Conservation (phyloP, 176 grass and related monocot genomes). For the Canna indica region DNA sequence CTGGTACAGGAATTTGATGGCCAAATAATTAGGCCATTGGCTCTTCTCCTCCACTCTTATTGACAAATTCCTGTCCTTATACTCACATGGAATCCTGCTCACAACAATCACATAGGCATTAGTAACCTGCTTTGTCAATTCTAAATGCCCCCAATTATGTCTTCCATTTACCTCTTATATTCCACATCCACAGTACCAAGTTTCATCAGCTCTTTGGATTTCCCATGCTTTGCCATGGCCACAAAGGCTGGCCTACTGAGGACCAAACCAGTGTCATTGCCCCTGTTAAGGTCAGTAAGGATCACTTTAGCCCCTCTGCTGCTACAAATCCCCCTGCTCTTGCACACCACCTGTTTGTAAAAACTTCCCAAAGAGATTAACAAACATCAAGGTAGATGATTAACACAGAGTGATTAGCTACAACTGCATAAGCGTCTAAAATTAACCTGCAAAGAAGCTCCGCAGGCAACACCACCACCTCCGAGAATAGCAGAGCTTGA, state of each 20-base stretch:
- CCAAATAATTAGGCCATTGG: slow-evolving; percentile 29
- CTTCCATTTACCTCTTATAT: slow-evolving; percentile 57
- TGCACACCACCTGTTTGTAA: slow-evolving; percentile 56
- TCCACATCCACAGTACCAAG: slow-evolving; percentile 45
- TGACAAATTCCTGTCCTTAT: slow-evolving; percentile 46
- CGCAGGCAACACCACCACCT: slow-evolving; percentile 45
- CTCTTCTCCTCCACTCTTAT: slow-evolving; percentile 60
- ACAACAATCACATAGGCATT: background rate
- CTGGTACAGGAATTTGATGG: slow-evolving; percentile 81
- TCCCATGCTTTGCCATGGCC: slow-evolving; percentile 54
- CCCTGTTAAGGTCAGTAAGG: slow-evolving; percentile 49
- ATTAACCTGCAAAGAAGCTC: slow-evolving; percentile 60
- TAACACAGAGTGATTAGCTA: background rate
- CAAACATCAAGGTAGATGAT: background rate
- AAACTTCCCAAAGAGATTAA: background rate
- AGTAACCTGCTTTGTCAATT: background rate
- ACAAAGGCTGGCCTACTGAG: slow-evolving; percentile 45
- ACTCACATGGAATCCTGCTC: slow-evolving; percentile 69
- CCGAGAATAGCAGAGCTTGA: slow-evolving; percentile 41
- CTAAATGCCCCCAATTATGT: too few species aligned
- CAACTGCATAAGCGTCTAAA: slow-evolving; percentile 20
- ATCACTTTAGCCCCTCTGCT: slow-evolving; percentile 45
- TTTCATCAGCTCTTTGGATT: slow-evolving; percentile 28
- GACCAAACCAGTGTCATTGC: slow-evolving; percentile 52
- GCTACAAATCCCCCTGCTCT: slow-evolving; percentile 40